Conservation (phyloP, 345 rosid species). For the Chamaenerion angustifolium region DNA sequence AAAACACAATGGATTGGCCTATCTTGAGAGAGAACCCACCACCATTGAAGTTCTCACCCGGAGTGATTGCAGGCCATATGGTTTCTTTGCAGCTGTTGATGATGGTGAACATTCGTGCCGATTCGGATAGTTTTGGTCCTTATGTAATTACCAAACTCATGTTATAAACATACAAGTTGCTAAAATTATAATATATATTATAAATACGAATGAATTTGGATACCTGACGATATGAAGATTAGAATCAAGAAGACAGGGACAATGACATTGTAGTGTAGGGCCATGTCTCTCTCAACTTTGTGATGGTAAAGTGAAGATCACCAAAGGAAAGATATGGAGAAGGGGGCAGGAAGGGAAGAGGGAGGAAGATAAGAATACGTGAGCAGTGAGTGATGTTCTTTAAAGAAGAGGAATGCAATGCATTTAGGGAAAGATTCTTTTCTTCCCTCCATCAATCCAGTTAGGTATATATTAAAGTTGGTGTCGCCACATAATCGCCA, state of each 20-base stretch:
- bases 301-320: no score
- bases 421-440: no score
- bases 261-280: neutral
- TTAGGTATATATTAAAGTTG: no score
- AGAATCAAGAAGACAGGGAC: slow-evolving; percentile 10
- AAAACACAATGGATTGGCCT: slow-evolving; percentile 31
- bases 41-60: slow-evolving; percentile 34
- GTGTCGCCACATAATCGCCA: no score
- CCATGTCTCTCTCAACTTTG: no score
- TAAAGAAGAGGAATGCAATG: neutral
- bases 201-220: no score
- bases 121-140: slow-evolving; percentile 27
- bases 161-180: no score
- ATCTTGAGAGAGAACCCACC: slow-evolving; percentile 45
- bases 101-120: slow-evolving; percentile 52
- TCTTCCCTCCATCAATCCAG: no score
- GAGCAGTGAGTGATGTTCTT: slow-evolving; percentile 4
- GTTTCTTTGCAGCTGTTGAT: slow-evolving; percentile 43
- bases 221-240: neutral
- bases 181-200: no score
- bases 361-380: slow-evolving; percentile 26
- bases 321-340: neutral
- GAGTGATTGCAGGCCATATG: slow-evolving; percentile 65
- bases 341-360: neutral
- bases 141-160: neutral